Percentiles rank a stretch among this genome's conserved stretches.
Evolutionary conservation across 2,329 filamentous ascomycete species (phyloP).

Genomic region (Ploettnerulaceae sp.): DNA sequence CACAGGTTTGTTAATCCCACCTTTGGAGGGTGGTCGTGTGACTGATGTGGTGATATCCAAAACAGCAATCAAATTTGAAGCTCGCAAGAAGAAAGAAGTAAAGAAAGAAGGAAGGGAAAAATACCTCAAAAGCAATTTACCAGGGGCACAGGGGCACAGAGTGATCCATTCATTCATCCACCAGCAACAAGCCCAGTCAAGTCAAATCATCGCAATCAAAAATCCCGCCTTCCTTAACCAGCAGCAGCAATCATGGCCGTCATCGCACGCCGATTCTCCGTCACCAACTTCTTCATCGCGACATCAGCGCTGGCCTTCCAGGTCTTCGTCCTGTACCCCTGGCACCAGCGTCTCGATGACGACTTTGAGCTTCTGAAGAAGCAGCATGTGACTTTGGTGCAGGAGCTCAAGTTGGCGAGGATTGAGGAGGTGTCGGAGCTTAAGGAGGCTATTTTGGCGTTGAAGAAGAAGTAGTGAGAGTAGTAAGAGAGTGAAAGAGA

Average conservation of each 20-base stretch:
- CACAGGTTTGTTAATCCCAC: neutral
- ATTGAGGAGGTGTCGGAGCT: constrained; percentile 15
- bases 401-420: constrained; percentile 13
- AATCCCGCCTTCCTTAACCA: neutral
- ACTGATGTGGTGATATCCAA: too few species aligned
- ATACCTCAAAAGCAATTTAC: neutral
- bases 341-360: constrained; percentile 48
- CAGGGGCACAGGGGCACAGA: too few species aligned
- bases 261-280: constrained; percentile 45
- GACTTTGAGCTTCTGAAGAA: constrained; percentile 45
- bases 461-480: constrained; percentile 12
- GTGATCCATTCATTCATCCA: neutral
- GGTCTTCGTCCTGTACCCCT: constrained; percentile 52
- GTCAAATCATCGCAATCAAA: too few species aligned
- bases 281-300: constrained; percentile 50
- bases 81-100: neutral
- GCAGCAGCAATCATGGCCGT: constrained; percentile 35
- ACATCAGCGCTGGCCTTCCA: constrained; percentile 49
- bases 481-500: too few species aligned
- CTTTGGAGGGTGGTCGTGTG: neutral
- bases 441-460: constrained; percentile 7
- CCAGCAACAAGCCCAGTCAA: neutral
- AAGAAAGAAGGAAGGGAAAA: neutral
- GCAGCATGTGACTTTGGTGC: constrained; percentile 36
- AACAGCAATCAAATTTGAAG: neutral